Evolutionary conservation across 129 eudicot genomes (phyloP).

Genomic region (Chrysanthemum seticuspe): DNA sequence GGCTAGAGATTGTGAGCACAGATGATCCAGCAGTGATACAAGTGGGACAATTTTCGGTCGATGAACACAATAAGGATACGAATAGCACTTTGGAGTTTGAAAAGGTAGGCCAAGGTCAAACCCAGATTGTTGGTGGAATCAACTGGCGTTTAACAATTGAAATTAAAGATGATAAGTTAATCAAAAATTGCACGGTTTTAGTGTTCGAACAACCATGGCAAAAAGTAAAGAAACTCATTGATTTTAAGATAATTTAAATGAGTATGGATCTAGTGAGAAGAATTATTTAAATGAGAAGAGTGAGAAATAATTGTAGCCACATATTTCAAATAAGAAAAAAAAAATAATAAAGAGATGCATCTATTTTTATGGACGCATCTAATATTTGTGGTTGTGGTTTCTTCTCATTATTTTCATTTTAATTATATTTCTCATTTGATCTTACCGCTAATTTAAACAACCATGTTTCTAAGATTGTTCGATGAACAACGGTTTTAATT

Average conservation of each 20-base stretch:
- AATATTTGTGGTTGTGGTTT: too few species aligned
- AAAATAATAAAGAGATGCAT: too few species aligned
- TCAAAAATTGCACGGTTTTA: constrained; percentile 19
- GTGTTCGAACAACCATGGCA: constrained; percentile 21
- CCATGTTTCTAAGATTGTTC: too few species aligned
- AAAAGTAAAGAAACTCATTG: constrained; percentile 20
- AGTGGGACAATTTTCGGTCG: constrained; percentile 28
- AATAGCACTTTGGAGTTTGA: constrained; percentile 17
- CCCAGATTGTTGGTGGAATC: constrained; percentile 24
- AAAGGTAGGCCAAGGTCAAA: constrained; percentile 19
- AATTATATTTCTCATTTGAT: too few species aligned
- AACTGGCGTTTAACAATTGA: constrained; percentile 33
- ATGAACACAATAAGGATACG: constrained; percentile 26
- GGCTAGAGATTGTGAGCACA: constrained; percentile 27
- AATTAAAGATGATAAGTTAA: background rate
- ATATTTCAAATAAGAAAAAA: too few species aligned
- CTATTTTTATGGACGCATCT: too few species aligned
- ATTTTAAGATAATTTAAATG: background rate
- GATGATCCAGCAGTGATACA: constrained; percentile 23
- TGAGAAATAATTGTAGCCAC: too few species aligned
- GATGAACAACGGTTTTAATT: too few species aligned
- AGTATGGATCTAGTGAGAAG: too few species aligned
- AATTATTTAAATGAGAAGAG: too few species aligned
- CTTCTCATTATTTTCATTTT: too few species aligned
- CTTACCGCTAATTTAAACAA: too few species aligned